Evolutionary conservation across 345 rosid genomes (phyloP).

Genomic region (Rhodomyrtus tomentosa): DNA sequence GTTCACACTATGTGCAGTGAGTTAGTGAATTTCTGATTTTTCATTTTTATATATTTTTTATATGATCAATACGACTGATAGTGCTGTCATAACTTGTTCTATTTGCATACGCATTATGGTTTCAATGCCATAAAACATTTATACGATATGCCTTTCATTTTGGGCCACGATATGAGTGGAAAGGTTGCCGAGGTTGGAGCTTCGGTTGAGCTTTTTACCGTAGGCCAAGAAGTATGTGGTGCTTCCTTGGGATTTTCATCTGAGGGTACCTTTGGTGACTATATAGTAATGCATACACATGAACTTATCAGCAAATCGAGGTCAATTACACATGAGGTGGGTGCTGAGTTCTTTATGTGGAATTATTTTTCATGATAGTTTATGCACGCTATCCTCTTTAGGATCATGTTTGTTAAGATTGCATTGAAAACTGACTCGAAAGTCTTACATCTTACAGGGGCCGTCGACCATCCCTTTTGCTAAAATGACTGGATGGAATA

Average conservation of each 20-base stretch:
- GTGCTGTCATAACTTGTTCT: not conserved
- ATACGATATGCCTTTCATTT: conserved; percentile 70
- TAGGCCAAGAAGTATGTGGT: conserved; percentile 92
- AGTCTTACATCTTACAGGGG: conserved; percentile 35
- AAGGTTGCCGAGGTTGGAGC: conserved; percentile 74
- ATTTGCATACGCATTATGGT: conserved; percentile 76
- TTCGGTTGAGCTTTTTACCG: conserved; percentile 42
- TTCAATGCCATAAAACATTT: conserved; percentile 35
- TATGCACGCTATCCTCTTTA: not conserved
- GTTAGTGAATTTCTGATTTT: conserved; percentile 2
- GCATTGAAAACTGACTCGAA: not conserved
- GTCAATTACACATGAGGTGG: conserved; percentile 63
- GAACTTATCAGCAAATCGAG: conserved; percentile 53
- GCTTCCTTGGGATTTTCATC: conserved; percentile 46
- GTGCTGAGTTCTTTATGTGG: not conserved
- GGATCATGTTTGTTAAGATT: not conserved
- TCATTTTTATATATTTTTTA: not conserved
- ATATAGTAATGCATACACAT: conserved; percentile 66
- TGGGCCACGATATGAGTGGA: conserved; percentile 90
- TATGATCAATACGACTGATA: too few species aligned
- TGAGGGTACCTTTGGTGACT: conserved; percentile 85
- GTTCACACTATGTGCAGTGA: conserved; percentile 73
- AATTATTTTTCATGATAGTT: not conserved
- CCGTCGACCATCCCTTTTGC: conserved; percentile 93
- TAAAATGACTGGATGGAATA: conserved; percentile 92